Percentiles rank a stretch among this genome's conserved stretches.
Evolutionary conservation across 306 rosid genomes (phyloP).

Genomic region (Citrullus colocynthis): DNA sequence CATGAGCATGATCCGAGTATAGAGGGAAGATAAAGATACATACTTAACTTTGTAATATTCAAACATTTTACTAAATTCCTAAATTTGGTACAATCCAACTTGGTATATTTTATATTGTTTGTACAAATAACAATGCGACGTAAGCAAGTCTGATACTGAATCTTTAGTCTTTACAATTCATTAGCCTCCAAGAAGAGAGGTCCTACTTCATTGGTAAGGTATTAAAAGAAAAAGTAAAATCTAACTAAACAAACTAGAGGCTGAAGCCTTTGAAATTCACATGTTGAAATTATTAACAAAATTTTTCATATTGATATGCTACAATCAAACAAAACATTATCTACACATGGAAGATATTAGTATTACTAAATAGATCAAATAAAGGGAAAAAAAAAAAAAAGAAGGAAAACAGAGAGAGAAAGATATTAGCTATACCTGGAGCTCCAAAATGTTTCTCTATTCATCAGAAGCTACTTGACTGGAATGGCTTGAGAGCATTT

Average conservation of each 20-base stretch:
- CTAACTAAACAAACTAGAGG: background rate
- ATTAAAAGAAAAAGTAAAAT: background rate
- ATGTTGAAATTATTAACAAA: background rate
- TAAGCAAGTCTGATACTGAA: too few relatives aligned
- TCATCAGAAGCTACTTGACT: conserved; percentile 35
- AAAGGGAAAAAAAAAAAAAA: too few relatives aligned
- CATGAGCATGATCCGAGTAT: too few relatives aligned
- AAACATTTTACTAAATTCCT: too few relatives aligned
- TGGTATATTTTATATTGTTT: too few relatives aligned
- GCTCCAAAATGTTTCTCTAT: conserved; percentile 53
- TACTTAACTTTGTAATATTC: too few relatives aligned
- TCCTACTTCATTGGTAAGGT: background rate
- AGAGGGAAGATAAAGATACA: too few relatives aligned
- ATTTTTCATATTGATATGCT: background rate
- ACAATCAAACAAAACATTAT: background rate
- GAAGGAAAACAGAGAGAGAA: background rate
- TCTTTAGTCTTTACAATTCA: too few relatives aligned
- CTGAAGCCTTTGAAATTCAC: background rate
- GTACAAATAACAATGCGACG: too few relatives aligned
- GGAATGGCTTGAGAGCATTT: conserved; percentile 83
- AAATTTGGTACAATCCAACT: too few relatives aligned
- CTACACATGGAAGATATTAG: background rate
- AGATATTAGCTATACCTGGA: conserved; percentile 18
- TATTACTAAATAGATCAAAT: background rate
- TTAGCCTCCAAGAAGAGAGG: too few relatives aligned